phyloP scores from a whole-genome alignment of 176 grass and related monocot genomes.

The Oryza meyeriana region DNA sequence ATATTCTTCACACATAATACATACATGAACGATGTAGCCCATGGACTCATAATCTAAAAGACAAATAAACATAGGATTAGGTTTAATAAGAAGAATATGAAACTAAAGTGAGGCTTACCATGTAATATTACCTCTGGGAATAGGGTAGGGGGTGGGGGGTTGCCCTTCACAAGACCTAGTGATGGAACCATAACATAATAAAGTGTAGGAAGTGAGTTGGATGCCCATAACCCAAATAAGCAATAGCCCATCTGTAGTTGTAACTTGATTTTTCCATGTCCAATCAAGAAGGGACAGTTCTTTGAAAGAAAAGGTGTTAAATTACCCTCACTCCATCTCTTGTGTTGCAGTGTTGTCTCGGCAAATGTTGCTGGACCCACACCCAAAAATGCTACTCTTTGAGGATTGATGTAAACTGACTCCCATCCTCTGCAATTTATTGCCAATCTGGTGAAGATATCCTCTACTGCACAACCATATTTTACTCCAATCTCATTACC shows the following conservation, averaged over 20 bases:
- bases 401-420: constrained; percentile 50
- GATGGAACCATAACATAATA: constrained; percentile 67
- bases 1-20: constrained; percentile 32
- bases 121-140: constrained; percentile 62
- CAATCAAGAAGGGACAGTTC: constrained; percentile 54
- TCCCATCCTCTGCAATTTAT: constrained; percentile 87
- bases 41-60: constrained; percentile 49
- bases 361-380: constrained; percentile 57
- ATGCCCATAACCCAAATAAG: constrained; percentile 56
- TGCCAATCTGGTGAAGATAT: constrained; percentile 63
- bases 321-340: constrained; percentile 79
- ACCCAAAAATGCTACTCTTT: constrained; percentile 58
- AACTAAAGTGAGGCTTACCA: neutral
- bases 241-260: constrained; percentile 63
- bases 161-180: constrained; percentile 65
- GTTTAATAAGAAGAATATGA: neutral
- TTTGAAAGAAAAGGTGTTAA: constrained; percentile 59
- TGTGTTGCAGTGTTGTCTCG: constrained; percentile 71
- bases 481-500: constrained; percentile 67
- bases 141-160: too few species aligned
- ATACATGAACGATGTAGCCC: constrained; percentile 62
- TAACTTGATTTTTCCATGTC: constrained; percentile 53
- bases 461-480: constrained; percentile 71
- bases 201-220: constrained; percentile 55
- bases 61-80: constrained; percentile 15